Evolutionary conservation across 768 basidiomycete genomes (phyloP).

Genomic region (Mycena sanguinolenta): DNA sequence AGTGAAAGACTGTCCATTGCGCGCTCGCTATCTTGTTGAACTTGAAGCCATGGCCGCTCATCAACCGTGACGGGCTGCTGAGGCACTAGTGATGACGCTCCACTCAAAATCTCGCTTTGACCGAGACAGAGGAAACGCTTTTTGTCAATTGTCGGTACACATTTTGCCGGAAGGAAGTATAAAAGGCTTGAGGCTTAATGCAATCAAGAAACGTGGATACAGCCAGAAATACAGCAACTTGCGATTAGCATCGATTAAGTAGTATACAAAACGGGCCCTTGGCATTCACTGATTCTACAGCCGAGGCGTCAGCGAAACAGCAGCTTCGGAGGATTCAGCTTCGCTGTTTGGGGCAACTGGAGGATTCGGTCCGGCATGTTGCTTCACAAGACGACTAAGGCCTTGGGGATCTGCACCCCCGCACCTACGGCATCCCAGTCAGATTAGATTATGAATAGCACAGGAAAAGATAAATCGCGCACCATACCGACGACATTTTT

Average conservation of each 20-base stretch:
- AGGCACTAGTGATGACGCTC: no score
- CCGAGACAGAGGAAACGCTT: no score
- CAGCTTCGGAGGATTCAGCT: background rate
- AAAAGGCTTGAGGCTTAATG: no score
- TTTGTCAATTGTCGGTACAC: no score
- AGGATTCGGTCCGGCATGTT: slow-evolving; percentile 33
- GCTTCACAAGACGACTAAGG: slow-evolving; percentile 31
- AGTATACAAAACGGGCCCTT: background rate
- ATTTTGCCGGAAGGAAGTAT: no score
- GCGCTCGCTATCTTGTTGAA: no score
- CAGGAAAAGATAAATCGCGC: background rate
- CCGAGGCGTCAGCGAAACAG: background rate
- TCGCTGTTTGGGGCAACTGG: slow-evolving; percentile 14
- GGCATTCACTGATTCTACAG: background rate
- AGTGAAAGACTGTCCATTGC: no score
- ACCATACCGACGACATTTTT: slow-evolving; percentile 35
- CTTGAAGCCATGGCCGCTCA: no score
- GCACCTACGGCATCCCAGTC: slow-evolving; percentile 23
- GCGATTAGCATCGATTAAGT: background rate
- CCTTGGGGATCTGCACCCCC: slow-evolving; percentile 39
- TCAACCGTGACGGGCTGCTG: no score
- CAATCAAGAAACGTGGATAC: no score
- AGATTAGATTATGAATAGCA: background rate
- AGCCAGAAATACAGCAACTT: slow-evolving; percentile 7
- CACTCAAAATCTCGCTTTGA: no score